Base-by-base conservation (phyloP, 1,284 basidiomycete species). In the Xanthoconium separans region DNA sequence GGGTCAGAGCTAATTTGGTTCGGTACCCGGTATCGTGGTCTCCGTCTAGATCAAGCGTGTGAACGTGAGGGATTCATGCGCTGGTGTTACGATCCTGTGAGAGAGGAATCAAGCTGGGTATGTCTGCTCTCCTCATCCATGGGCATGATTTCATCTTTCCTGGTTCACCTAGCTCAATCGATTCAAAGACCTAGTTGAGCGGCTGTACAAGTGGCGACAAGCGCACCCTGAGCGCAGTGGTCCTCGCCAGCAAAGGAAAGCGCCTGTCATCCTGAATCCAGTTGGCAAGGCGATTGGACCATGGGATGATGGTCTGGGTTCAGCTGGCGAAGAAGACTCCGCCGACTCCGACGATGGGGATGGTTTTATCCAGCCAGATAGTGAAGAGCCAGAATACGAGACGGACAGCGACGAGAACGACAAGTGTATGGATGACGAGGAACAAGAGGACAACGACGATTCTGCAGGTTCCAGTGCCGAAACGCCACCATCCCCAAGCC, bases 1-100 rank as follows among this genome's bases (percentile, higher is more conserved):
- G 66, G 65, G 6, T 67, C 63, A 13, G 63, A 62, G 10, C 33
- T 3, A 1, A 54, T 69, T 20, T 67, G 56, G 63, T 67, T 64
- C n/a, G 56, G 65, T 24, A 43, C 9, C 20, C 43, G 40, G 16
- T 67, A 59, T 20, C 15, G 11, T 13, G 63, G 65, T 44, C 41
- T 33, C 4, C 54, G 53, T 12, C 20, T 65, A 16, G 54, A 69
- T 36, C 53, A 53, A 12, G 60, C 12, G 6, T 65, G 54, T n/a
- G 9, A 51, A n/a, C 50, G 63, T 4, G 40, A 22, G 18, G 1
- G 22, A 4, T 65, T 33, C 15, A 43, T 65, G 0, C n/a, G 4
- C 3, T 61, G 48, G 48, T 53, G 53, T 44, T 40, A 52, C 34
- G 22, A 43, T 40, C 40, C 47, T 2, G 0, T 15, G 18, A 48